Conservation (phyloP, 257 asterid genomes). For the Nicotiana otophora region DNA sequence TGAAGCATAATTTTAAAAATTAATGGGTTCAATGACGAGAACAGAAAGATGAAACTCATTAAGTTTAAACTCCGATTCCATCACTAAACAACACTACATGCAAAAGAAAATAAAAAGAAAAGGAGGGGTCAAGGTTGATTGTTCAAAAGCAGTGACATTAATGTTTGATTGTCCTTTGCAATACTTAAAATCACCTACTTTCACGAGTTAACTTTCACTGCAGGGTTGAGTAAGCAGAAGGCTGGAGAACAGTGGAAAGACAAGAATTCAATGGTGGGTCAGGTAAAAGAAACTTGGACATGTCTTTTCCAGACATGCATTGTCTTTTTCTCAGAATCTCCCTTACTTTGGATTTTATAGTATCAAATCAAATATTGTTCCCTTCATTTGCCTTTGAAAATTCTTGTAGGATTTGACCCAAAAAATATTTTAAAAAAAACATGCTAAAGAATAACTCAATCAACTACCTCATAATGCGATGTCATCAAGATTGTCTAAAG, state of each 20-base stretch:
- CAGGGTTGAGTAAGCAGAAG: not conserved
- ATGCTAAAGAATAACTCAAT: not conserved
- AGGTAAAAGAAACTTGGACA: conserved; percentile 2
- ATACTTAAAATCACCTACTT: not conserved
- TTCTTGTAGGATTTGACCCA: not conserved
- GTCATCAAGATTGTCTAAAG: too few species aligned
- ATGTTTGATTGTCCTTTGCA: not conserved
- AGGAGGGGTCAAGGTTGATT: not conserved
- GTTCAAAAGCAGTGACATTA: conserved; percentile 1
- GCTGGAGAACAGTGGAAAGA: not conserved
- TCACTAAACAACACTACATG: not conserved
- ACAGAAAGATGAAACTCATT: too few species aligned
- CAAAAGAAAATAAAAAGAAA: not conserved
- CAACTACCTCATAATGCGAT: not conserved
- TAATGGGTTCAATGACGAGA: too few species aligned
- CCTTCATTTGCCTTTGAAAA: not conserved
- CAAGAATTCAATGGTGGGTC: conserved; percentile 10
- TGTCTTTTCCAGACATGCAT: not conserved
- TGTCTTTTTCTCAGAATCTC: not conserved
- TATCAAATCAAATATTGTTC: too few species aligned
- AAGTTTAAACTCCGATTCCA: too few species aligned
- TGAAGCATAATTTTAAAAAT: too few species aligned
- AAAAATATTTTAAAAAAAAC: not conserved
- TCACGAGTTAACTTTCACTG: not conserved
- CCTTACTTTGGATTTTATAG: not conserved